phyloP scores from a whole-genome alignment of 1,284 basidiomycete genomes.

The Puccinia sorghi region DNA sequence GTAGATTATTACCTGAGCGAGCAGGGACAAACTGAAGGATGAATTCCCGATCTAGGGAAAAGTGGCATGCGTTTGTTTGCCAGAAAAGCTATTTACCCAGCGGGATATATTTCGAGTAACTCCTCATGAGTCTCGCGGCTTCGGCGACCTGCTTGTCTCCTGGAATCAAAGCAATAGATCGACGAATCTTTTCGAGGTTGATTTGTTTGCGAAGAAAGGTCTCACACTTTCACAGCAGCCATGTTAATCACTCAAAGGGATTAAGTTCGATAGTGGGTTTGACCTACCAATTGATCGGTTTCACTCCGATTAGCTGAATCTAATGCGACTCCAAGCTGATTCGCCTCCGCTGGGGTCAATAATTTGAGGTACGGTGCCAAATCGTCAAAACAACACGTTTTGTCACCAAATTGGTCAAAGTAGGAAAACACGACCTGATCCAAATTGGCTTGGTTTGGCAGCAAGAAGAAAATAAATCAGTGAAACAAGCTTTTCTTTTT shows the following conservation, averaged over 20 bases:
- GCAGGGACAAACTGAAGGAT: neutral
- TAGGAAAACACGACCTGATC: constrained; percentile 63
- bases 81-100: constrained; percentile 21
- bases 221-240: constrained; percentile 2
- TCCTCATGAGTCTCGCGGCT: constrained; percentile 15
- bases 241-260: neutral
- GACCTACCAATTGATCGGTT: neutral
- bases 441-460: constrained; percentile 60
- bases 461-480: constrained; percentile 37
- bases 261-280: neutral
- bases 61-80: neutral
- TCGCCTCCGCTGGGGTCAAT: constrained; percentile 60
- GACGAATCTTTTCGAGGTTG: constrained; percentile 35
- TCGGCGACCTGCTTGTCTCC: constrained; percentile 4
- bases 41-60: neutral
- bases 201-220: constrained; percentile 20
- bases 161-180: neutral
- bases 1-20: constrained; percentile 63
- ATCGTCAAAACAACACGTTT: constrained; percentile 82
- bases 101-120: constrained; percentile 36
- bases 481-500: neutral
- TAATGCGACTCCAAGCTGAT: neutral
- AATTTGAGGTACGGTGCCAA: constrained; percentile 67
- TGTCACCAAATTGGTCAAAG: constrained; percentile 72
- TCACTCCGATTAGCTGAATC: neutral